Conservation (phyloP, 1,139 yeast genomes). For the Suhomyces atakaporum region DNA sequence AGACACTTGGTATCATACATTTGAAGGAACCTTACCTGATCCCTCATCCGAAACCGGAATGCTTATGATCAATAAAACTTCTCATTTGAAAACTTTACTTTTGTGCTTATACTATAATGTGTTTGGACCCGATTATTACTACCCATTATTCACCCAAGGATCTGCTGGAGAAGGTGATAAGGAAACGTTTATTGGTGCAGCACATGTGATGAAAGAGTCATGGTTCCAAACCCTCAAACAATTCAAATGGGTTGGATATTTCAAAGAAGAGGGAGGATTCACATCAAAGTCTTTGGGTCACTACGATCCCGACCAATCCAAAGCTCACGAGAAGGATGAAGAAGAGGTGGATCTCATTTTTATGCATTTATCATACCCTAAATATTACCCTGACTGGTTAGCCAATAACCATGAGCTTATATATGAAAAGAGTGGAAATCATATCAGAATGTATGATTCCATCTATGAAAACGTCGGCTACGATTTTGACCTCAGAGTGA, state of each 20-base stretch:
- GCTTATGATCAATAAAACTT: constrained; percentile 55
- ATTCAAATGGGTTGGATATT: constrained; percentile 56
- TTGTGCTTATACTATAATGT: constrained; percentile 60
- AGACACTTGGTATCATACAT: constrained; percentile 51
- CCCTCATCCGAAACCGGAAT: constrained; percentile 69
- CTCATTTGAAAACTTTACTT: constrained; percentile 52
- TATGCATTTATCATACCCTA: constrained; percentile 71
- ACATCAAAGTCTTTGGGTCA: constrained; percentile 62
- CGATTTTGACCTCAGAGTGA: constrained; percentile 53
- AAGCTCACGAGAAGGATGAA: constrained; percentile 20
- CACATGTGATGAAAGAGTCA: constrained; percentile 48
- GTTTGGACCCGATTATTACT: constrained; percentile 60
- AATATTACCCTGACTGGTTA: constrained; percentile 54
- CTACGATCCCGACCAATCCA: constrained; percentile 50
- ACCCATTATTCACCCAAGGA: constrained; percentile 65
- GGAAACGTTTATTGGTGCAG: constrained; percentile 69
- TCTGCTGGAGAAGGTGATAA: constrained; percentile 75
- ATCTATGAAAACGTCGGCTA: constrained; percentile 47
- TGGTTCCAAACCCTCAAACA: constrained; percentile 56
- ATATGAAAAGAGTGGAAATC: constrained; percentile 36
- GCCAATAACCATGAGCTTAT: constrained; percentile 48
- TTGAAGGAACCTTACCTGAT: constrained; percentile 60
- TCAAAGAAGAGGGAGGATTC: constrained; percentile 37
- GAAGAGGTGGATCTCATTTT: constrained; percentile 39
- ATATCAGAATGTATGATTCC: constrained; percentile 49